Base-by-base conservation (phyloP, 75 land plant genomes). In the Azolla pinnata region DNA sequence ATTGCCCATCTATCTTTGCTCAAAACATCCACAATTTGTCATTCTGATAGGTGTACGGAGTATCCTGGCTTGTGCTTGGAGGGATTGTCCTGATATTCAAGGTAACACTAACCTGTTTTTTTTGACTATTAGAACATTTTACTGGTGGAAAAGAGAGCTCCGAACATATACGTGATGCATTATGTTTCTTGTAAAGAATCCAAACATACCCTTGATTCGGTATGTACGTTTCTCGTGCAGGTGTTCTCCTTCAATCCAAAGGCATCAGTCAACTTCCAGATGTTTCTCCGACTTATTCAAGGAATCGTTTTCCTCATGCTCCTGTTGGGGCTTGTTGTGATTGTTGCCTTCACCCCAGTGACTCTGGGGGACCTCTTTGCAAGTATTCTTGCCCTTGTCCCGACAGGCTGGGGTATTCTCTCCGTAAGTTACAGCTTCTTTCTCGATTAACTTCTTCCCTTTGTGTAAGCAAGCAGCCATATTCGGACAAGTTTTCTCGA, bases 11-110 rank as follows among this genome's bases (percentile, higher is more conserved):
- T n/a, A n/a, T n/a, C n/a, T n/a, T n/a, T n/a, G n/a, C n/a, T n/a
- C n/a, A n/a, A n/a, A n/a, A n/a, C n/a, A n/a, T n/a, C n/a, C n/a
- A n/a, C n/a, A n/a, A n/a, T n/a, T n/a, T n/a, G n/a, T n/a, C n/a
- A n/a, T n/a, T n/a, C n/a, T n/a, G n/a, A n/a, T 73, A 91, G 97
- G 63, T 91, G 14, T 91, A 91, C 81, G 95, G 86, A 4, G 63
- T 78, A 40, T 91, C 97, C 0, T 91, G 97, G 97, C 62, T 80
- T 47, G 84, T 79, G 23, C 64, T 91, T 17, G 67, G 63, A 35
- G 86, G 55, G 35, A 31, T 87, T 24, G 76, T 87, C 33, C 49
- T 88, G 64, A 51, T 88, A 29, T 84, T 88, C 61, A 84, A 91
- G 97, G 97, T 91, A n/a, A n/a, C n/a, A n/a, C n/a, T n/a, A n/a